Evolutionary conservation across 2,329 filamentous ascomycete species (phyloP), one percentile per base, ranked within the genome.

Genomic region (Diaporthe aspalathi): DNA sequence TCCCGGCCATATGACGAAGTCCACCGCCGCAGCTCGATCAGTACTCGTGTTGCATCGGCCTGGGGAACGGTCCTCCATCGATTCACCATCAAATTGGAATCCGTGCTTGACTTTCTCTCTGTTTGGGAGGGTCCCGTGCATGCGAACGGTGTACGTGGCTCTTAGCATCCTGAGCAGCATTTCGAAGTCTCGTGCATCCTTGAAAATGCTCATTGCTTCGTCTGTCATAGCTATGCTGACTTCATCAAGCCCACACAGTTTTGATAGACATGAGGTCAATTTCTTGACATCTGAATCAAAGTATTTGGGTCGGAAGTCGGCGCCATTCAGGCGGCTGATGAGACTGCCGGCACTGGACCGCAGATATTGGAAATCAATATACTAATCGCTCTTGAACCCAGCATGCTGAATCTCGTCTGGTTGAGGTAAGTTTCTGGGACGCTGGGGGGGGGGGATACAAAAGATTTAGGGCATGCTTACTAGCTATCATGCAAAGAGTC

Each of bases 311-410:
- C 17, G 47, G 2, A 52, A 54, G 7, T 32, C 14, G 1, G 8
- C 56, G 3, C 43, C 24, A 20, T 5, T 20, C 11, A 70, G 20
- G 22, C 14, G 57, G 22, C 20, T 22, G 12, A 72, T 35, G 40
- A 76, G 32, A 24, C 74, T 56, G 11, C 56, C 57, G 0, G 71
- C 73, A 22, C 53, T 72, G 1, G 72, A 56, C 12, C 72, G 72
- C 73, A 66, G 74, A 14, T 73, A 43, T 12, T 76, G 74, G 20
- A 63, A 68, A 20, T 70, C 57, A 0, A 50, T 38, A 0, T 73
- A 32, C 11, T 66, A 27, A 20, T 54, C 38, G 24, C 11, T n/a
- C 2, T 27, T 29, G 35, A 53, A 40, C n/a, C n/a, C 4, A 49
- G 43, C 3, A 12, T 54, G 0, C 17, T 8, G 2, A 8, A 20